A percentile compares a stretch with the other conserved stretches of the same genome.
Conservation (phyloP, 2,329 filamentous ascomycete species). For the Phoma sp. region DNA sequence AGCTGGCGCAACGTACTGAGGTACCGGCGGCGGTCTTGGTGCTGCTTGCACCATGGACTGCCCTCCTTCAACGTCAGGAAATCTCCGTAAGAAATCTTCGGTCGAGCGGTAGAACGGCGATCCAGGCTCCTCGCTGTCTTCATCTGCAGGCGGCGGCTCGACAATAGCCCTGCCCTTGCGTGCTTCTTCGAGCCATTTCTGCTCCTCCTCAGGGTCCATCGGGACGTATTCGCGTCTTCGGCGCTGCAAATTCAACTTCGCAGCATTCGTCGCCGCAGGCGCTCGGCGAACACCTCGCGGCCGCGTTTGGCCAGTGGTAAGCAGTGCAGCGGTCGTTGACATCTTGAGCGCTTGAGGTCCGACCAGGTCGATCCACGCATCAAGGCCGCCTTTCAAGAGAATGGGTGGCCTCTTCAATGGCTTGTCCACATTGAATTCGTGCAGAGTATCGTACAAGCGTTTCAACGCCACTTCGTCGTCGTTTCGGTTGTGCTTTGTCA, state of each 20-base stretch:
- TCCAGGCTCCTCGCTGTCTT: conserved; percentile 38
- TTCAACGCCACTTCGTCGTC: conserved; percentile 62
- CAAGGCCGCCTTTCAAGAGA: conserved; percentile 79
- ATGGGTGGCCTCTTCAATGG: conserved; percentile 76
- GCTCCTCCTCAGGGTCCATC: conserved; percentile 80
- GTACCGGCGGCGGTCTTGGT: conserved; percentile 46
- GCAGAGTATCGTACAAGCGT: conserved; percentile 78
- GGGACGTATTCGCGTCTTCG: conserved; percentile 69
- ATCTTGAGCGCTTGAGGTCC: conserved; percentile 69
- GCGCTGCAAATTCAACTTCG: conserved; percentile 61
- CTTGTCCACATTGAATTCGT: conserved; percentile 81
- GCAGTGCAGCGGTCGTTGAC: conserved; percentile 61
- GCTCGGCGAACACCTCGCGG: conserved; percentile 60
- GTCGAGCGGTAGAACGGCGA: conserved; percentile 67
- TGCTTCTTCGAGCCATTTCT: conserved; percentile 78
- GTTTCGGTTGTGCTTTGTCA: conserved; percentile 54
- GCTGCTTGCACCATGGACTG: conserved; percentile 62
- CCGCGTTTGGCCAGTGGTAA: conserved; percentile 54
- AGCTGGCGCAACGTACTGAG: conserved; percentile 56
- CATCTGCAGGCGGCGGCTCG: conserved; percentile 37
- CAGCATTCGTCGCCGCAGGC: conserved; percentile 59
- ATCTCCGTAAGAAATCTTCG: conserved; percentile 84
- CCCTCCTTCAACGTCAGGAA: conserved; percentile 69
- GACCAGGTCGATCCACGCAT: conserved; percentile 86
- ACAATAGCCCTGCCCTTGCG: conserved; percentile 67